A percentile compares a stretch with the other conserved stretches of the same genome.
These are phyloP conservation scores for Suillus sp. DNA, from an alignment of 768 basidiomycete genomes.

Conservation along the genomic window DNA sequence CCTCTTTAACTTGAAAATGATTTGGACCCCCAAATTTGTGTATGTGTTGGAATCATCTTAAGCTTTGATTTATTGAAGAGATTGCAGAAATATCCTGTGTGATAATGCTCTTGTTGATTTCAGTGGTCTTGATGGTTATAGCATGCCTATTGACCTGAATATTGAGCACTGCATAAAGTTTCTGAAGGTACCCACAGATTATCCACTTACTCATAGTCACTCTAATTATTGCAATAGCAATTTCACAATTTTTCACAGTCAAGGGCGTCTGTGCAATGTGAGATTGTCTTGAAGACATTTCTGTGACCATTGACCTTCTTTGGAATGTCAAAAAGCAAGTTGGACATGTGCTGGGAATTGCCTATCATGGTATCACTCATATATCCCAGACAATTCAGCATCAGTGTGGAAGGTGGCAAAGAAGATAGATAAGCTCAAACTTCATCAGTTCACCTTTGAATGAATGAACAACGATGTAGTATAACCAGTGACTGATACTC, in stretches of 20 bases:
- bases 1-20: constrained; percentile 25
- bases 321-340: constrained; percentile 35
- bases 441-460: constrained; percentile 16
- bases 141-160: constrained; percentile 40
- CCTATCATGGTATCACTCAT: constrained; percentile 33
- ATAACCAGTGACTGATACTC: constrained; percentile 22
- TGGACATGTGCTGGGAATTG: constrained; percentile 17
- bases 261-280: constrained; percentile 37
- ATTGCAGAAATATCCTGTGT: constrained; percentile 19
- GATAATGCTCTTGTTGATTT: constrained; percentile 39
- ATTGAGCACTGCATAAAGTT: constrained; percentile 40
- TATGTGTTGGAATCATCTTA: constrained; percentile 17
- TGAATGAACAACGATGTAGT: not conserved
- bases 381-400: constrained; percentile 14
- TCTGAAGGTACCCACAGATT: constrained; percentile 39
- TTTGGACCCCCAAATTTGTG: constrained; percentile 38
- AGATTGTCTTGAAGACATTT: constrained; percentile 36
- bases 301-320: constrained; percentile 29
- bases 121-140: constrained; percentile 34
- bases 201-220: too few species aligned
- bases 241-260: too few species aligned
- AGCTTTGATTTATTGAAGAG: not conserved
- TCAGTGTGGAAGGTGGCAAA: constrained; percentile 25
- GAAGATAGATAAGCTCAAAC: constrained; percentile 10
- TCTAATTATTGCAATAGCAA: too few species aligned